A percentile compares a stretch with the other conserved stretches of the same genome.
These are phyloP conservation scores for Pichia sp. DNA, from an alignment of 1,139 yeast genomes.

Conservation along the genomic window DNA sequence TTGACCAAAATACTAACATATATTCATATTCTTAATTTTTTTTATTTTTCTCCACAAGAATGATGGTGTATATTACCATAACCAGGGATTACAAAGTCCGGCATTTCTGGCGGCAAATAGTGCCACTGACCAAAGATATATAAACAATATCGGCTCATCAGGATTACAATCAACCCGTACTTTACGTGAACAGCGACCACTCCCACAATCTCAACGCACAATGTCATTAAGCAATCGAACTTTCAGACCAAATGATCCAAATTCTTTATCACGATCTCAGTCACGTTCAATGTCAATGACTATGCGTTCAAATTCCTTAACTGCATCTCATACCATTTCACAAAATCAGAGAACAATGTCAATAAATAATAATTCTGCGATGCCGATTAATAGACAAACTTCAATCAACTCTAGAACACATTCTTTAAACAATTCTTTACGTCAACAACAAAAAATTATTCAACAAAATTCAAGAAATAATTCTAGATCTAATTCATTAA, in stretches of 20 bases:
- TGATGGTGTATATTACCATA: slow-evolving; percentile 1
- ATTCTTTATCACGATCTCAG: slow-evolving; percentile 1
- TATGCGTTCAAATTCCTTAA: slow-evolving; percentile 11
- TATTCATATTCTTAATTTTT: not conserved
- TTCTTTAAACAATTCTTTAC: slow-evolving; percentile 10
- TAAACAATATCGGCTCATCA: slow-evolving; percentile 6
- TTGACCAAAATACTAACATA: slow-evolving; percentile 4
- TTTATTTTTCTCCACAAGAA: not conserved
- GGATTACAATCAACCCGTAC: slow-evolving; percentile 9
- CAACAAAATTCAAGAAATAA: slow-evolving; percentile 17
- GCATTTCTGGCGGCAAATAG: slow-evolving; percentile 7
- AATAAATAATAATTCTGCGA: slow-evolving; percentile 10
- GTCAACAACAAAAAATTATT: not conserved
- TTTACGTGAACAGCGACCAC: not conserved
- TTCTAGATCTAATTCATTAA: slow-evolving; percentile 25
- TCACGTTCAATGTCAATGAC: slow-evolving; percentile 27
- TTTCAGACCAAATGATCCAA: slow-evolving; percentile 7
- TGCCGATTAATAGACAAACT: not conserved
- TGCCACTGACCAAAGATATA: slow-evolving; percentile 13
- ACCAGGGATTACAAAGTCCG: slow-evolving; percentile 7
- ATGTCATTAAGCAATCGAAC: slow-evolving; percentile 24
- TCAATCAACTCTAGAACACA: slow-evolving; percentile 14
- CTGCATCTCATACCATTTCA: not conserved
- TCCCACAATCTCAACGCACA: slow-evolving; percentile 15
- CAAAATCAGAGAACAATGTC: slow-evolving; percentile 14